Evolutionary conservation across 352 stramenopile genomes (phyloP).

Genomic region (Pythium sukuiense): DNA sequence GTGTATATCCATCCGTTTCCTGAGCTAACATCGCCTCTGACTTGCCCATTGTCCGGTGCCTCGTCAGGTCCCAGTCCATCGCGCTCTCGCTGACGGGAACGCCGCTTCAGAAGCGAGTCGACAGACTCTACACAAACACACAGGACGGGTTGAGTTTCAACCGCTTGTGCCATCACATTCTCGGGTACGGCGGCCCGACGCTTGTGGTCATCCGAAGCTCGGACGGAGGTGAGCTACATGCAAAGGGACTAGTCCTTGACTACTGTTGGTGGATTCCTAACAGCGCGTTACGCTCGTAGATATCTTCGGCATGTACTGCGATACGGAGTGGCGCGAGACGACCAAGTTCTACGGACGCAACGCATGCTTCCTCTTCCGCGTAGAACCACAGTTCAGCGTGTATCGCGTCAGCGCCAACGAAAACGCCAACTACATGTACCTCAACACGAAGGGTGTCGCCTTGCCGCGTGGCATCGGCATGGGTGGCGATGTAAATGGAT

Average conservation of each 20-base stretch:
- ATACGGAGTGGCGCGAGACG: constrained; percentile 84
- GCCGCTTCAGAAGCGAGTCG: constrained; percentile 54
- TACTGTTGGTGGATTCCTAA: not conserved
- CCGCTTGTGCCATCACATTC: constrained; percentile 74
- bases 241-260: not conserved
- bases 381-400: constrained; percentile 60
- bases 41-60: not conserved
- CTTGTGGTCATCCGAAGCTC: constrained; percentile 68
- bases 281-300: constrained; percentile 32
- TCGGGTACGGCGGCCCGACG: constrained; percentile 77
- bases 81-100: constrained; percentile 56
- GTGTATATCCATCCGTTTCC: not conserved
- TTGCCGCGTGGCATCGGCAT: constrained; percentile 77
- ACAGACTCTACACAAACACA: constrained; percentile 76
- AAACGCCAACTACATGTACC: constrained; percentile 82
- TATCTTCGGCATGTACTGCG: constrained; percentile 86
- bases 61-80: constrained; percentile 62
- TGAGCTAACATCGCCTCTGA: not conserved
- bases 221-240: constrained; percentile 34
- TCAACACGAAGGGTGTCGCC: constrained; percentile 83
- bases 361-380: constrained; percentile 77
- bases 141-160: constrained; percentile 86
- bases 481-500: constrained; percentile 71
- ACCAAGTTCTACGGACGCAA: constrained; percentile 81
- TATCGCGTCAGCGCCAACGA: constrained; percentile 52